Evolutionary conservation across 805 yeast species (phyloP).

Genomic region (Candida broadrunensis): DNA sequence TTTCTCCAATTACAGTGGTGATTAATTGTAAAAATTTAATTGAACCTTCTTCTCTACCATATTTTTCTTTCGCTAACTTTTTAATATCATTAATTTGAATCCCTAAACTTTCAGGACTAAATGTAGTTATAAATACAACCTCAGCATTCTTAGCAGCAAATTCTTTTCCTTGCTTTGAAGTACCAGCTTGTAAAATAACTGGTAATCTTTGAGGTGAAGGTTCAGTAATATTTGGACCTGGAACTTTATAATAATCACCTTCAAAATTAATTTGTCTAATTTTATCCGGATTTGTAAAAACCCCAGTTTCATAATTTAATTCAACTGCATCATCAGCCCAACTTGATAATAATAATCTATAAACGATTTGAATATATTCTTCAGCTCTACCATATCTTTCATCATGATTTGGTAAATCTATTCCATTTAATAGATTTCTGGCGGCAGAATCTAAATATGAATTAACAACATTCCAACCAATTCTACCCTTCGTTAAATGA

Average conservation of each 20-base stretch:
- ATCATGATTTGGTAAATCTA: constrained; percentile 35
- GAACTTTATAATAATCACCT: constrained; percentile 40
- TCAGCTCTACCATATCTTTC: constrained; percentile 39
- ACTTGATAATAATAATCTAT: constrained; percentile 37
- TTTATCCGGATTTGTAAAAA: constrained; percentile 36
- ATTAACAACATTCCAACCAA: constrained; percentile 49
- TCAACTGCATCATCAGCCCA: constrained; percentile 45
- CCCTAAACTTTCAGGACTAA: constrained; percentile 25
- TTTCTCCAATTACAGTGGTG: constrained; percentile 35
- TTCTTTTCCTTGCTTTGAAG: constrained; percentile 38
- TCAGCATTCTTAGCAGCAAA: constrained; percentile 45
- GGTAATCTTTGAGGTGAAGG: constrained; percentile 46
- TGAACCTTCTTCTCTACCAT: constrained; percentile 31
- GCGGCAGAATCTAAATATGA: constrained; percentile 43
- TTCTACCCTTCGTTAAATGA: constrained; percentile 39
- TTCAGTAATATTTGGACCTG: constrained; percentile 41
- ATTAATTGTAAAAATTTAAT: constrained; percentile 37
- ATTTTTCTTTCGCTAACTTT: constrained; percentile 26
- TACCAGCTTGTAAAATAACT: constrained; percentile 43
- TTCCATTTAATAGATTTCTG: constrained; percentile 34
- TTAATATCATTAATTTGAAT: constrained; percentile 27
- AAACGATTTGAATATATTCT: constrained; percentile 38
- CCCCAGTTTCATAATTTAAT: constrained; percentile 21
- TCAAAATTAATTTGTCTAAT: constrained; percentile 40
- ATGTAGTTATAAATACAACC: constrained; percentile 36